Base-by-base conservation (phyloP, 805 yeast species). In the Isabelozyma gotoi region DNA sequence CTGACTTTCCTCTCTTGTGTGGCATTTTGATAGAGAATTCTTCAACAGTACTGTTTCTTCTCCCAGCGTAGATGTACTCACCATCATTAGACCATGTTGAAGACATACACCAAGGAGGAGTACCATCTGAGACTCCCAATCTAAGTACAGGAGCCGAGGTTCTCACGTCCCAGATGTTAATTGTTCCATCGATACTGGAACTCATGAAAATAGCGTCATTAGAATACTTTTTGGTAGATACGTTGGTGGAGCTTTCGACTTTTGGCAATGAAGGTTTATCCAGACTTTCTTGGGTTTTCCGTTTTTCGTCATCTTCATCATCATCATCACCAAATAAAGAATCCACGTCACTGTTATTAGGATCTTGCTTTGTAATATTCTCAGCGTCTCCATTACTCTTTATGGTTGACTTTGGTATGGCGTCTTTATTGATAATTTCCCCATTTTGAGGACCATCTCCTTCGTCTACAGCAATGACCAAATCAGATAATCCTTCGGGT, bases 71-170 rank as follows among this genome's bases (percentile, higher is more conserved):
- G 4, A 90, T 73, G 34, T 68, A 73, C 44, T 87, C 83, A 8
- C 99, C 99, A 55, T 85, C 84, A 40, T 72, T 71, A 7, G 96
- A 84, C 97, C 98, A 92, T 43, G 87, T 80, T 0, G 96, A 80
- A 6, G 88, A 78, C 77, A 85, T 82, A 62, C 96, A 85, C 98
- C 98, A 94, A 0, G 98, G 98, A 0, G 98, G 96, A 0, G 85
- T 77, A 1, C 80, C 80, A 7, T 76, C 67, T 1, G 88, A 83
- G 1, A 83, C 76, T 0, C 77, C 75, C 11, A 82, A 60, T 32
- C 72, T 73, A 14, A 82, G 57, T 0, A 75, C 82, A 3, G 73
- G 66, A 15, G 46, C 37, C 3, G 65, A 57, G 1, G 67, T 60
- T 45, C 99, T 74, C 4, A 76, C 65, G 61, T 94, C 99, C 96